Base-by-base conservation (phyloP, 805 yeast genomes). In the Osmozyma mogii region DNA sequence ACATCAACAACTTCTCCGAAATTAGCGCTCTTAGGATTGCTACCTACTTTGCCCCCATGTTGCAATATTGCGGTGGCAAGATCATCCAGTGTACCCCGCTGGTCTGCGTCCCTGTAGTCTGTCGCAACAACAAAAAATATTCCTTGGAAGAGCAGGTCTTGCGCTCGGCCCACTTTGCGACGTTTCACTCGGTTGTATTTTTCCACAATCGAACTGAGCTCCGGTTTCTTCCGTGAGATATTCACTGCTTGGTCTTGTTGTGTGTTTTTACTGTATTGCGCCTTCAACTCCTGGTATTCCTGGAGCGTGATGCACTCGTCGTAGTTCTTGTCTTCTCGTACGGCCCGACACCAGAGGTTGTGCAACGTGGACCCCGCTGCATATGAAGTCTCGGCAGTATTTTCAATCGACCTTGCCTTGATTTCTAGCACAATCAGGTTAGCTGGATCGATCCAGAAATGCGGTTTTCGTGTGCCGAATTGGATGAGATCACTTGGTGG, bases 341-440 rank as follows among this genome's bases (percentile, higher is more conserved):
- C 60, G 4, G 68, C 42, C 23, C 79, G 63, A 45, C 87, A 79
- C 49, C 84, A 77, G 0, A 92, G 83, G 43, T 84, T 81, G 38
- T 84, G 71, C 11, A 89, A 57, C 0, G 96, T 84, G 5, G 78
- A 63, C 0, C 78, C 83, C 0, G 76, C 72, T 2, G 75, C 76
- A 42, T 74, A 87, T 2, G 64, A 61, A 9, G 47, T 52, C 11
- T 54, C 60, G 2, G 52, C 49, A 0, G 69, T 53, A 9, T 58
- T 60, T 35, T 75, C 77, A 5, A 85, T 62, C 3, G 87, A 75
- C 25, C 95, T 61, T 0, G 95, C 94, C 47, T 82, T 85, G 11
- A 88, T 74, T 48, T 87, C 95, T 6, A 89, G 45, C 0, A 89
- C 89, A 3, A 88, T 47, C 1, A 94, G 81, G 17, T 82, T 73